Evolutionary conservation across 1,139 yeast genomes (phyloP).

Genomic region (Pichia cactophila): DNA sequence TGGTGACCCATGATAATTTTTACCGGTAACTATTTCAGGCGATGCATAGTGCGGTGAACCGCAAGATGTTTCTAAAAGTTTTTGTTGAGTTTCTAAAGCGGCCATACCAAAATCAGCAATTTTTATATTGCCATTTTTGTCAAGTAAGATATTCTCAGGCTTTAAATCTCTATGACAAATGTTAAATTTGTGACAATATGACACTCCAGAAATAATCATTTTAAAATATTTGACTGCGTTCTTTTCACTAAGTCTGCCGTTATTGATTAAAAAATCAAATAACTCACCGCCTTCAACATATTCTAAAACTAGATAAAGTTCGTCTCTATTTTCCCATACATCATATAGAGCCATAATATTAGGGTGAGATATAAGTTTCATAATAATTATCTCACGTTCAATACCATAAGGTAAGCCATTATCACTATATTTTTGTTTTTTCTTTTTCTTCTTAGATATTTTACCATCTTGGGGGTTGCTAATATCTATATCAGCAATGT

Average conservation of each 20-base stretch:
- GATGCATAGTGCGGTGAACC: constrained; percentile 88
- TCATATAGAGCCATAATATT: constrained; percentile 70
- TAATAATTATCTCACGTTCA: constrained; percentile 74
- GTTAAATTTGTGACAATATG: constrained; percentile 76
- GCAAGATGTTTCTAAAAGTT: constrained; percentile 68
- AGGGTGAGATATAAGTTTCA: constrained; percentile 72
- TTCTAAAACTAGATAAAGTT: constrained; percentile 64
- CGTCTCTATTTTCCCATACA: constrained; percentile 79
- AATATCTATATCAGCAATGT: constrained; percentile 18
- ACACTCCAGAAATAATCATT: constrained; percentile 69
- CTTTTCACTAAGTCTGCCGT: constrained; percentile 70
- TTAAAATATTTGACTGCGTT: constrained; percentile 71
- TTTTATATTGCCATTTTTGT: constrained; percentile 59
- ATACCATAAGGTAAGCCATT: constrained; percentile 67
- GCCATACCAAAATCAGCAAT: constrained; percentile 89
- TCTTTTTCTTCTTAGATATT: constrained; percentile 10
- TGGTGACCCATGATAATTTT: constrained; percentile 73
- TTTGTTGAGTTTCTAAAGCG: constrained; percentile 67
- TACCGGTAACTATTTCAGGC: constrained; percentile 76
- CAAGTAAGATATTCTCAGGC: constrained; percentile 68
- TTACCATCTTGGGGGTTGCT: constrained; percentile 23
- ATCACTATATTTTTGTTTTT: constrained; percentile 10
- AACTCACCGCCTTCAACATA: constrained; percentile 82
- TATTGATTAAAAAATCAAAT: constrained; percentile 67
- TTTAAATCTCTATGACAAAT: constrained; percentile 78